These are phyloP conservation scores for Lunasporangiospora selenospora DNA, from an alignment of 192 early-diverging fungal genomes.

Conservation along the genomic window DNA sequence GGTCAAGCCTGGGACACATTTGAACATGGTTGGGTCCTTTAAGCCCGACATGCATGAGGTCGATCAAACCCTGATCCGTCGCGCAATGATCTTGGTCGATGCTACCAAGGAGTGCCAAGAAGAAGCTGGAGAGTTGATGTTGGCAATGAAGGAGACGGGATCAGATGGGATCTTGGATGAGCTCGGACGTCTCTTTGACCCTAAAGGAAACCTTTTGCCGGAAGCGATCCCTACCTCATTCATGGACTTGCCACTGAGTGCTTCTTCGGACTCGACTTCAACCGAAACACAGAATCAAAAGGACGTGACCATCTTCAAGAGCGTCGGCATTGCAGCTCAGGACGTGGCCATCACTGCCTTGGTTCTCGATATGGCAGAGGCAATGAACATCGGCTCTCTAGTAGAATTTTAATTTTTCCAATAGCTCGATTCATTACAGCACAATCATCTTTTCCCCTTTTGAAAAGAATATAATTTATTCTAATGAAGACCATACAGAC, in stretches of 20 bases:
- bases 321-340: conserved; percentile 61
- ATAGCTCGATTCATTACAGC: too few relatives aligned
- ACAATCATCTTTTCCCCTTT: too few relatives aligned
- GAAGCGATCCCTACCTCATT: conserved; percentile 5
- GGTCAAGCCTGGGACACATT: conserved; percentile 49
- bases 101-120: conserved; percentile 49
- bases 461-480: too few relatives aligned
- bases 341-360: conserved; percentile 57
- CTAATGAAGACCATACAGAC: too few relatives aligned
- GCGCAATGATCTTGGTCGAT: conserved; percentile 44
- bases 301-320: conserved; percentile 60
- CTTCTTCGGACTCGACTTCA: background rate
- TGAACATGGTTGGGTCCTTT: conserved; percentile 61
- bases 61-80: conserved; percentile 44
- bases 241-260: background rate
- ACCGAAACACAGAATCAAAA: background rate
- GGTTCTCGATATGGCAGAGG: conserved; percentile 50
- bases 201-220: conserved; percentile 7
- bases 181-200: conserved; percentile 22
- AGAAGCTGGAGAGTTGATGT: conserved; percentile 58
- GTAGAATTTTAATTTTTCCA: conserved; percentile 41
- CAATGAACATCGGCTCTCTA: conserved; percentile 36
- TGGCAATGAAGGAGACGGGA: conserved; percentile 42
- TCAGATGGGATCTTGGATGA: conserved; percentile 21
- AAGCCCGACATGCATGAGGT: conserved; percentile 59